Evolutionary conservation across 83 land plant species (phyloP).

Genomic region (Picea mariana): DNA sequence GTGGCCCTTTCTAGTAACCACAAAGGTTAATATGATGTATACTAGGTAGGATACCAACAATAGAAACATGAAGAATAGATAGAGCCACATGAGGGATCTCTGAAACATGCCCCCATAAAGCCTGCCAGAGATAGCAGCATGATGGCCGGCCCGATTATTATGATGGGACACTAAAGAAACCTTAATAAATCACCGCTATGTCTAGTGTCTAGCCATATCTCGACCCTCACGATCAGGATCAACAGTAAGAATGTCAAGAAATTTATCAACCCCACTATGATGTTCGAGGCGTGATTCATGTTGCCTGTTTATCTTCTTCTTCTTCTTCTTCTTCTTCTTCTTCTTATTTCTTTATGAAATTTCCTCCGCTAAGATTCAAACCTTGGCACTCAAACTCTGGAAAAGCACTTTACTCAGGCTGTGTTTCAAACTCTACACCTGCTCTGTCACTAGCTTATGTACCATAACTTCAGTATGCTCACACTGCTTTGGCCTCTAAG

Average conservation of each 20-base stretch:
- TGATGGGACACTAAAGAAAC: conserved; percentile 87
- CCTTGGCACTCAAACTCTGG: too few relatives aligned
- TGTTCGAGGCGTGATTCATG: conserved; percentile 75
- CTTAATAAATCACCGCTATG: conserved; percentile 71
- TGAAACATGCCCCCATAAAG: conserved; percentile 85
- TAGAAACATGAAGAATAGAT: conserved; percentile 77
- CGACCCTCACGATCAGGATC: conserved; percentile 83
- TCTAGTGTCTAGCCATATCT: conserved; percentile 78
- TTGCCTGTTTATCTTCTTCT: too few relatives aligned
- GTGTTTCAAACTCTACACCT: too few relatives aligned
- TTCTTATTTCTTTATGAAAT: too few relatives aligned
- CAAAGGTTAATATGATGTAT: conserved; percentile 83
- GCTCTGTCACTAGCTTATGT: too few relatives aligned
- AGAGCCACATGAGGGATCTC: conserved; percentile 81
- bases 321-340: too few relatives aligned
- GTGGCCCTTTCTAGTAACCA: conserved; percentile 77
- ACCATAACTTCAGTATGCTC: too few relatives aligned
- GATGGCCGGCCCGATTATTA: conserved; percentile 70
- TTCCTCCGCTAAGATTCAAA: too few relatives aligned
- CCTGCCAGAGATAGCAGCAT: conserved; percentile 85
- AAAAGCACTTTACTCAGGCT: too few relatives aligned
- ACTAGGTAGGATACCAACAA: conserved; percentile 64
- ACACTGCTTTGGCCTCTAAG: too few relatives aligned
- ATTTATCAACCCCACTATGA: conserved; percentile 83
- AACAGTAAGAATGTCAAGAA: conserved; percentile 79